Base-by-base conservation (phyloP, 805 yeast genomes). In the Pichia insulana region DNA sequence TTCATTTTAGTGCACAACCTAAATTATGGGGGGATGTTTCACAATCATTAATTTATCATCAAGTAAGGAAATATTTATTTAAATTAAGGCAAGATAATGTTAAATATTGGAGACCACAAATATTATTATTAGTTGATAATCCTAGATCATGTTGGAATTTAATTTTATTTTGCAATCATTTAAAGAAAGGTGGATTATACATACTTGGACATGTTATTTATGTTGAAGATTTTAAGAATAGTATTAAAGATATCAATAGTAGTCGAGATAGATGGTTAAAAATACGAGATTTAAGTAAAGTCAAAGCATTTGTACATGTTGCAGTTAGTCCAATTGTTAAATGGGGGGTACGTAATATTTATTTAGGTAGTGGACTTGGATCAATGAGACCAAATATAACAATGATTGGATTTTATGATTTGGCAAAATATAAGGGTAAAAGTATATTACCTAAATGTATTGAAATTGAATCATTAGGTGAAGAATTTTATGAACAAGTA, bases 21-120 rank as follows among this genome's bases (percentile, higher is more conserved):
- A 88, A 87, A 57, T 83, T 89, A 28, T 92, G 96, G 89, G 99
- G 99, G 30, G 99, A 92, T 62, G 97, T 92, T 19, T 89, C 97
- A 3, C 98, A 92, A 62, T 78, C 89, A 34, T 70, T 92, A 47
- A 90, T 92, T 39, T 92, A 92, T 60, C 98, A 92, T 58, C 99
- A 92, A 62, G 97, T 92, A 10, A 69, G 99, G 51, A 92, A 92
- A 58, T 92, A 92, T 56, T 65, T 87, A 35, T 64, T 92, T 46
- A 69, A 95, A 41, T 68, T 90, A 34, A 75, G 87, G 45, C 87
- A 87, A 53, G 96, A 92, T 55, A 94, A 90, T 58, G 96, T 92
- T 40, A 92, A 92, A 63, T 92, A 89, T 59, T 92, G 99, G 98
- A 71, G 99, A 52, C 99, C 99, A 0, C 99, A 92, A 60, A 81